Base-by-base conservation (phyloP, 148 eudicot species). In the Rhododendron williamsianum region DNA sequence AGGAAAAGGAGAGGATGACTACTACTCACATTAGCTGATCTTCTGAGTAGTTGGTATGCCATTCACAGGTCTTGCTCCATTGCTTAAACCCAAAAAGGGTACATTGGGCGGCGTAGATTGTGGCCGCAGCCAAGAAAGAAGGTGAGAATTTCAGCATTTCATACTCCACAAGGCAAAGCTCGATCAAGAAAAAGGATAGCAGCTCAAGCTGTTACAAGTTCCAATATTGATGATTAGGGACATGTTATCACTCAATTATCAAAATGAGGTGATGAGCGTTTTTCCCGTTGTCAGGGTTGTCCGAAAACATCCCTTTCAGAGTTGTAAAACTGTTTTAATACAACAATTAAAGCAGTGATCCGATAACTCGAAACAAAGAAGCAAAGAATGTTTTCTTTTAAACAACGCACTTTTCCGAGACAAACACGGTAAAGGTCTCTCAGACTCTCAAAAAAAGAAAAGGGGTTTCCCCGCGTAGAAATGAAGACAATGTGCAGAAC, bases 131-230 rank as follows among this genome's bases (percentile, higher is more conserved):
- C 84, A 94, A 76, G 9, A 91, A 76, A 16, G 98, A 96, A 9
- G 98, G 98, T n/a, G 95, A 91, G 87, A 82, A 96, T 51, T 89
- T 90, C 58, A 96, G 89, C 94, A 91, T 93, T 80, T 96, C 98
- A 67, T 90, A 93, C 87, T 94, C 98, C 85, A 96, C 98, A 1
- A 94, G 89, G 80, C 95, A 91, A 4, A 95, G 95, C 89, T 95
- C 98, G 10, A 92, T 89, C 85, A 94, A 71, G 89, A 90, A 95
- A 85, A 88, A 91, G 9, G 93, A 84, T 49, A 94, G 82, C 41
- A 88, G 89, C 91, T 95, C 96, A 38, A 95, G 86, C 93, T 94
- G 91, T 80, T 81, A 12, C 84, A 67, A 18, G 85, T 76, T 48
- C 10, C 81, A 84, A 18, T 41, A 5, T 41, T 41, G 45, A 41